Evolutionary conservation across 2,329 filamentous ascomycete species (phyloP), one percentile per base, ranked within the genome.

Genomic region (Leptographium flavum): DNA sequence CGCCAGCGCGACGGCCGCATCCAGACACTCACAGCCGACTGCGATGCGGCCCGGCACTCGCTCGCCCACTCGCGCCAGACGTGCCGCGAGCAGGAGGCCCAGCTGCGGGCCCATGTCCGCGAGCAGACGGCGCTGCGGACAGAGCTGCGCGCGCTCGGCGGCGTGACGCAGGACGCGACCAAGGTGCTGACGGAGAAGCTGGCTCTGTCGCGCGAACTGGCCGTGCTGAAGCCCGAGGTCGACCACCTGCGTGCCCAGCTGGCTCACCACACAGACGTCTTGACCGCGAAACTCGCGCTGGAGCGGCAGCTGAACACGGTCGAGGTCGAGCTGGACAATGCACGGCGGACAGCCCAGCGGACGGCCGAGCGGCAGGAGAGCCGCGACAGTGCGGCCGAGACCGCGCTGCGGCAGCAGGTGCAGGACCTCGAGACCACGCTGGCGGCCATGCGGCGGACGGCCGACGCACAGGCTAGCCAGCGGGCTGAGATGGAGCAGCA

Each of bases 241-340:
- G 71, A 77, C 35, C 71, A 76, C 46, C 62, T 79, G 23, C 64
- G 66, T 50, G 68, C 71, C 3, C 73, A 77, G 54, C 58, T 77
- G 11, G 57, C 64, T 25, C 67, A 70, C 14, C 77, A 88, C 45
- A 79, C 87, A 55, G 71, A 74, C 2, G 66, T 85, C 11, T 67
- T 93, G 15, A 70, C 81, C 2, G 87, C 94, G 57, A 94, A 93
- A 60, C 69, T 90, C 39, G 73, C 81, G 2, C 64, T 95, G 14
- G 81, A 92, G 57, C 79, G 83, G 39, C 84, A 92, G 61, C 61
- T 94, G 25, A 81, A 73, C 56, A 78, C 81, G 2, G 62, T 88
- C 3, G 83, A 94, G 59, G 79, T 86, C 37, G 83, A 94, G 54
- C 70, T 94, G 2, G 85, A 88, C 52, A 85, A 83, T 52, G 85